Base-by-base conservation (phyloP, 1,139 yeast genomes). In the Candida glucosophila region DNA sequence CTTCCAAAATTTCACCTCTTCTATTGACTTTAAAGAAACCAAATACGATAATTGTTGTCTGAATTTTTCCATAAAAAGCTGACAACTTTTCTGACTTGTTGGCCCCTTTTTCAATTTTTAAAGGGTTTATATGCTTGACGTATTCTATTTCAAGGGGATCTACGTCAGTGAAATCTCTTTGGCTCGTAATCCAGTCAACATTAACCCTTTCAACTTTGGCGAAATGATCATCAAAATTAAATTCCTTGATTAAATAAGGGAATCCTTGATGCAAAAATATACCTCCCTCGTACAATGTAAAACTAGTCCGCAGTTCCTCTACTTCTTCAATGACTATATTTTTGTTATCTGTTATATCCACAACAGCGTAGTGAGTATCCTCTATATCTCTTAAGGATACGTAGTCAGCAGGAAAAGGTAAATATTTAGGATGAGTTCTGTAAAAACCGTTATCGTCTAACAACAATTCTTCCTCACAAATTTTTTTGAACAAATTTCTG, bases 261-360 rank as follows among this genome's bases (percentile, higher is more conserved):
- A 73, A 66, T 3, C 99, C 99, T 49, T 90, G 97, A 44, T 90
- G 97, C 25, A 90, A 68, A 39, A 82, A 86, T 2, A 90, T 86
- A 0, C 93, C 98, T 1, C 98, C 99, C 48, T 90, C 97, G 47
- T 92, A 92, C 1, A 90, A 49, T 0, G 97, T 85, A 47, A 90
- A 90, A 27, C 88, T 77, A 1, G 93, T 83, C 39, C 98, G 66
- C 25, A 83, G 77, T 3, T 81, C 81, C 45, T 90, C 98, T n/a
- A 90, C 72, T 40, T 80, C 90, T 52, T 90, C 99, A 24, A 90
- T 77, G 2, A 90, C 77, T 4, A 67, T 55, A 44, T 82, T 80
- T 30, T 86, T 55, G 17, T 73, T 73, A 40, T 78, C 73, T 0
- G 96, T 85, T 14, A 77, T 68, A 48, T 88, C 97, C 12, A 88